A percentile compares a stretch with the other conserved stretches of the same genome.
Evolutionary conservation across 2,329 filamentous ascomycete genomes (phyloP).

Genomic region (Mycosphaerella sp.): DNA sequence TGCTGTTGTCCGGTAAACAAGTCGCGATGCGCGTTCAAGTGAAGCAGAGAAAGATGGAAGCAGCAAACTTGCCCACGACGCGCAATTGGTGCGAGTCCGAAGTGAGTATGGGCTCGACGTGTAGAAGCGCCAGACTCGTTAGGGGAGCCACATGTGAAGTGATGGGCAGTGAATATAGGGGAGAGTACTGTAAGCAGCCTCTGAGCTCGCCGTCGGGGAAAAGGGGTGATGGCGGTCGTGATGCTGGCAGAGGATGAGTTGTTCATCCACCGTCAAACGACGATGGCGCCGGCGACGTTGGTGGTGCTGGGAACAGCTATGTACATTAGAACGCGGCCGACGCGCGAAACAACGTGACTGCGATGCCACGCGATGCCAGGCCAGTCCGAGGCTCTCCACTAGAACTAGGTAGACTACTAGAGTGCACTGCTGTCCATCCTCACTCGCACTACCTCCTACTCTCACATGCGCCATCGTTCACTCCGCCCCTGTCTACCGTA

Average conservation of each 20-base stretch:
- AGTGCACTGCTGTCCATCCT: neutral
- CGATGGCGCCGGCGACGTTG: neutral
- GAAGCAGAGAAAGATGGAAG: slow-evolving; percentile 6
- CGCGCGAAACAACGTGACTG: neutral
- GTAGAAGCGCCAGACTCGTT: neutral
- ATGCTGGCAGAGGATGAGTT: neutral
- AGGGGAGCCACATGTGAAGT: neutral
- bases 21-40: neutral
- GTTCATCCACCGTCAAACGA: neutral
- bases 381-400: slow-evolving; percentile 2
- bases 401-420: too few relatives aligned
- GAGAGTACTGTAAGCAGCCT: too few relatives aligned
- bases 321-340: neutral
- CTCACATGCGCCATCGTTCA: neutral
- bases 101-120: slow-evolving; percentile 9
- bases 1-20: neutral
- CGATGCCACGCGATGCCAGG: neutral
- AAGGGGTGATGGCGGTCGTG: neutral
- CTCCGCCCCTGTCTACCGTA: slow-evolving; percentile 1
- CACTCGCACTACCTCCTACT: neutral
- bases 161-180: neutral
- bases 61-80: slow-evolving; percentile 18
- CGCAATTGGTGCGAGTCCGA: neutral
- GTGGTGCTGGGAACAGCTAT: too few relatives aligned
- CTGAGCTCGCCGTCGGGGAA: neutral